A percentile compares a stretch with the other conserved stretches of the same genome.
Conservation (phyloP, 2,329 filamentous ascomycete species). For the Paramyrothecium sp. region DNA sequence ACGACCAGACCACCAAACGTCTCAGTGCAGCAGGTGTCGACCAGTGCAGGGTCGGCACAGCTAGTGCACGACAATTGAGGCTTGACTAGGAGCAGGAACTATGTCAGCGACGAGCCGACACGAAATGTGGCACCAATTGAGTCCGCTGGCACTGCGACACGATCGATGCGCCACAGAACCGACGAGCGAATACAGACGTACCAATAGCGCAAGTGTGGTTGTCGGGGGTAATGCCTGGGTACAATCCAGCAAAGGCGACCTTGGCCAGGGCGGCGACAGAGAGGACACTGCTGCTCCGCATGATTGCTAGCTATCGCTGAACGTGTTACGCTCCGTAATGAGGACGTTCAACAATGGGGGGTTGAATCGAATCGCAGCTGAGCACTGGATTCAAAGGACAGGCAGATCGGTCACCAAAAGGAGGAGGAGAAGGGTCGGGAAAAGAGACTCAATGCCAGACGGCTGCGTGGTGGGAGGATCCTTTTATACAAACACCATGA, state of each 20-base stretch:
- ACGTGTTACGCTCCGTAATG: neutral
- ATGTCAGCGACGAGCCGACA: conserved; percentile 7
- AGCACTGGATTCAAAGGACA: neutral
- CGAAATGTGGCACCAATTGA: neutral
- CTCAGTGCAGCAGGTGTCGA: conserved; percentile 64
- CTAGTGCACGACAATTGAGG: conserved; percentile 45
- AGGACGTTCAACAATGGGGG: neutral
- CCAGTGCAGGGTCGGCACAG: conserved; percentile 38
- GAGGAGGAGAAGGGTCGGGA: neutral
- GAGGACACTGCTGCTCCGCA: conserved; percentile 20
- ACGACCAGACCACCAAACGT: conserved; percentile 61
- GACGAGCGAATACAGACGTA: conserved; percentile 16
- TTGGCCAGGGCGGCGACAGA: conserved; percentile 24
- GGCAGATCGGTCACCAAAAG: neutral
- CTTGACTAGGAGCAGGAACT: neutral
- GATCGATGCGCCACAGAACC: neutral
- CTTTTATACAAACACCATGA: neutral
- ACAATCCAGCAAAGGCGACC: conserved; percentile 33
- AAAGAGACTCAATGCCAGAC: neutral
- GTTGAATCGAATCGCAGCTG: neutral
- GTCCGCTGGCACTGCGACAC: neutral
- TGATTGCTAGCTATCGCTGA: conserved; percentile 9
- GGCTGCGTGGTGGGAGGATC: neutral
- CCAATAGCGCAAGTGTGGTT: conserved; percentile 58
- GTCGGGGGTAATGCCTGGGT: conserved; percentile 41